Evolutionary conservation across 176 grass and related monocot species (phyloP), one percentile per base, ranked within the genome.

Genomic region (Calamus simplicifolius): DNA sequence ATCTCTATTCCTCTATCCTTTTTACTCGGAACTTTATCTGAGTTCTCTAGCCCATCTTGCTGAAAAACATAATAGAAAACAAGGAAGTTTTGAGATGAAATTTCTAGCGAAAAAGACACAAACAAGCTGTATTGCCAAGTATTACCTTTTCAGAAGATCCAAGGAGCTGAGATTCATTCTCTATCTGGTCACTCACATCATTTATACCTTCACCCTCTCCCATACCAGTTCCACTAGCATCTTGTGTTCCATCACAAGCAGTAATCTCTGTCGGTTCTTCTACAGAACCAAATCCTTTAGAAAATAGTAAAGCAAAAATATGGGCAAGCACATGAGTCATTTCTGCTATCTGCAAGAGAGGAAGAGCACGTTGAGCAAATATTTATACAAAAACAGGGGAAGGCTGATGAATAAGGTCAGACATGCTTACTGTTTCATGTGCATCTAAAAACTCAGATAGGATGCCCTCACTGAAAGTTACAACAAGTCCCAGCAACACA

Each of bases 141-240:
- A 43, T 43, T 43, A 96, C 92, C 81, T 48, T 83, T 57, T 77
- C 75, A 70, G 83, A 62, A 48, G 51, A 60, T 29, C 81, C 87
- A 69, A 84, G 72, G 19, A 95, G 78, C 73, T 88, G 87, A 16
- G 84, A 76, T 72, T 71, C 63, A 77, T 90, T 87, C 29, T 91
- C 81, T 62, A 97, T 85, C 77, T 88, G 77, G 66, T 89, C 85
- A 55, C 87, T 91, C 57, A 83, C 77, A 67, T 85, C 89, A 70
- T 88, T 83, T 53, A 68, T 29, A 50, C 92, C 92, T 59, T 91
- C 77, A 56, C 92, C 92, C 21, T 97, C 83, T 51, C 92, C 92
- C 92, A 97, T 82, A 38, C 92, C 92, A 71, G 92, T 96, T 75
- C 92, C 92, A 69, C 58, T 88, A 27, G 74, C 87, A 72, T 88